Percentiles rank a stretch among this genome's conserved stretches.
phyloP scores from a whole-genome alignment of 75 land plant genomes.

The Pseudotsuga menziesii region DNA sequence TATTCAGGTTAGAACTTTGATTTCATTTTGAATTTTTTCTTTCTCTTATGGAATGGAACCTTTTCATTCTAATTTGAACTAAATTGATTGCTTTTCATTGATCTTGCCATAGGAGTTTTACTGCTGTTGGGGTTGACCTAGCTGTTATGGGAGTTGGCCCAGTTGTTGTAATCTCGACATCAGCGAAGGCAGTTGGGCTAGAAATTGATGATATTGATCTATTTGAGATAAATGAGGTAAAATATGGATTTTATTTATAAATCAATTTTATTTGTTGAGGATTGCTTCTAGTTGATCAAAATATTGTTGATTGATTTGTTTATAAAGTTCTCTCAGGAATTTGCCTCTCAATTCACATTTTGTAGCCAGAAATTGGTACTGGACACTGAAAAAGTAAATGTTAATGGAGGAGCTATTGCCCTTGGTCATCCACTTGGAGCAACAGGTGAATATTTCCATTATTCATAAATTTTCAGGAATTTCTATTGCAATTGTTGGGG shows the following conservation, averaged over 20 bases:
- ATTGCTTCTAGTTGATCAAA: background rate
- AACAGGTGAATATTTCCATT: constrained; percentile 46
- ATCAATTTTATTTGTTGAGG: constrained; percentile 3
- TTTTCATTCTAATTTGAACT: background rate
- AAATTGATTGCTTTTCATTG: background rate
- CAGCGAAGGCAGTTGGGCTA: constrained; percentile 84
- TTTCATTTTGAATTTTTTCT: background rate
- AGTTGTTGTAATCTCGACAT: constrained; percentile 90
- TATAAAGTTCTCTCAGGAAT: constrained; percentile 48
- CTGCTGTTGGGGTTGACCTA: constrained; percentile 95
- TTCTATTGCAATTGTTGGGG: background rate
- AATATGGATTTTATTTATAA: background rate
- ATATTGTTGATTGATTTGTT: background rate
- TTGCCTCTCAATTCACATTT: constrained; percentile 91
- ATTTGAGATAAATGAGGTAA: constrained; percentile 95
- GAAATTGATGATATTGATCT: constrained; percentile 80
- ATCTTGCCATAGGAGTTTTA: constrained; percentile 64
- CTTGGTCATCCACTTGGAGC: constrained; percentile 95
- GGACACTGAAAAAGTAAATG: constrained; percentile 83
- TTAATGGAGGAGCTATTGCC: constrained; percentile 97
- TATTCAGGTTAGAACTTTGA: constrained; percentile 61
- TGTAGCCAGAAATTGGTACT: constrained; percentile 76
- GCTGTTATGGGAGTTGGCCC: constrained; percentile 96
- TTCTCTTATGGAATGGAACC: background rate
- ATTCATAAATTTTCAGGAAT: background rate